Conservation (phyloP, 2,329 filamentous ascomycete genomes). For the Diplodia scrobiculata region DNA sequence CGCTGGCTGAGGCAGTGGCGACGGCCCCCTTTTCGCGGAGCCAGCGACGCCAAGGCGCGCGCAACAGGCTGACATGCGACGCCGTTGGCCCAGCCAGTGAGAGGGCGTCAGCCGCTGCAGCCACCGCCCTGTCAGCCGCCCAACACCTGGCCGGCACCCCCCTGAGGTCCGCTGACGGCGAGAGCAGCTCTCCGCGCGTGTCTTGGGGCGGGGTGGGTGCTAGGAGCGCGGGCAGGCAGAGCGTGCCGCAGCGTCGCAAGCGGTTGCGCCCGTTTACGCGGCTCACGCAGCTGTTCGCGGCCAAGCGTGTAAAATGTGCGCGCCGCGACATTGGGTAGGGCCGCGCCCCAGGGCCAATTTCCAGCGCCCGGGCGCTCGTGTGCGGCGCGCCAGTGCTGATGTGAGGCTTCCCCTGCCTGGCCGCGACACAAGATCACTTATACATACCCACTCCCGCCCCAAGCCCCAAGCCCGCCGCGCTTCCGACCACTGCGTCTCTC, state of each 20-base stretch:
- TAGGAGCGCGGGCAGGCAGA: neutral
- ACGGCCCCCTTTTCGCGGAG: constrained; percentile 8
- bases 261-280: constrained; percentile 17
- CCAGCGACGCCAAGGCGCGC: constrained; percentile 11
- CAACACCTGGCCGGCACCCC: neutral
- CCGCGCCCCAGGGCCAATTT: constrained; percentile 11
- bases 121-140: constrained; percentile 22
- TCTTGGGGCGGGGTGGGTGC: neutral
- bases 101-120: constrained; percentile 2
- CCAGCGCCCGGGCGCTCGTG: constrained; percentile 13
- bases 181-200: neutral
- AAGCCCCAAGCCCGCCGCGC: neutral
- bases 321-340: constrained; percentile 20
- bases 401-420: constrained; percentile 21
- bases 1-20: neutral
- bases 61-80: constrained; percentile 17
- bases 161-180: neutral
- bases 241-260: constrained; percentile 12
- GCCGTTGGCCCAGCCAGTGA: constrained; percentile 12
- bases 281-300: constrained; percentile 17
- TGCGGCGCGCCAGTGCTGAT: constrained; percentile 20
- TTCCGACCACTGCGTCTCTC: constrained; percentile 9
- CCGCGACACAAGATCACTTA: constrained; percentile 17
- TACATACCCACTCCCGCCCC: constrained; percentile 32
- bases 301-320: constrained; percentile 26